phyloP scores from a whole-genome alignment of 208 protist species.

The Trypanosoma mega region DNA sequence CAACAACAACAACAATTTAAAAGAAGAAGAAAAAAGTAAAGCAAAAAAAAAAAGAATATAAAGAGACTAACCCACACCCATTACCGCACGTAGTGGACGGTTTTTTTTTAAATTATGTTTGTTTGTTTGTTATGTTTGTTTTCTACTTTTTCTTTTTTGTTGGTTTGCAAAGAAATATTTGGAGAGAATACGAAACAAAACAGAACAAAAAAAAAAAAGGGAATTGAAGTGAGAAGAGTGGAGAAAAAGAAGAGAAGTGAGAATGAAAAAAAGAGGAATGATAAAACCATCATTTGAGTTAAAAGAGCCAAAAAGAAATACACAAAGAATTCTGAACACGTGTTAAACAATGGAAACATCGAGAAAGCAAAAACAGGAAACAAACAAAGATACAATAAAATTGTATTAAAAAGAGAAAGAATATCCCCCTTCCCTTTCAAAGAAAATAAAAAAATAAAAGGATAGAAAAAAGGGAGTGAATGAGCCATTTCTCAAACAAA shows the following conservation, averaged over 20 bases:
- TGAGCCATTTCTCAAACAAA: not conserved
- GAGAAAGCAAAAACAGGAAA: constrained; percentile 4
- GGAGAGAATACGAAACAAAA: not conserved
- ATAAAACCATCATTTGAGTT: not conserved
- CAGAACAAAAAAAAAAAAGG: too few species aligned
- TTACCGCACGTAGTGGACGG: too few species aligned
- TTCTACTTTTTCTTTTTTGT: too few species aligned
- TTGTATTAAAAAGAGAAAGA: constrained; percentile 11
- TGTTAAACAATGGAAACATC: not conserved
- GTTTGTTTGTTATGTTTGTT: too few species aligned
- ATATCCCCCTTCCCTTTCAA: too few species aligned
- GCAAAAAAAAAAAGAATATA: constrained; percentile 13
- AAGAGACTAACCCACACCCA: constrained; percentile 10
- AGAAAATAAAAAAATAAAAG: constrained; percentile 16
- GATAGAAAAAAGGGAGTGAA: not conserved
- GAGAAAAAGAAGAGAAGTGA: constrained; percentile 13
- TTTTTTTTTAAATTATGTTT: constrained; percentile 22
- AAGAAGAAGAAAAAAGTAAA: constrained; percentile 15
- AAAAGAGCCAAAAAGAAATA: not conserved
- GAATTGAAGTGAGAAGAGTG: too few species aligned
- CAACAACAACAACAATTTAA: too few species aligned
- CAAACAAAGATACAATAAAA: constrained; percentile 14
- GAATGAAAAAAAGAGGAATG: constrained; percentile 1
- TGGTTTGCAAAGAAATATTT: too few species aligned
- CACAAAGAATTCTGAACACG: too few species aligned